Evolutionary conservation across 225 moss, liverwort and hornwort species (phyloP), one percentile per base, ranked within the genome.

Genomic region (Neckera pumila): DNA sequence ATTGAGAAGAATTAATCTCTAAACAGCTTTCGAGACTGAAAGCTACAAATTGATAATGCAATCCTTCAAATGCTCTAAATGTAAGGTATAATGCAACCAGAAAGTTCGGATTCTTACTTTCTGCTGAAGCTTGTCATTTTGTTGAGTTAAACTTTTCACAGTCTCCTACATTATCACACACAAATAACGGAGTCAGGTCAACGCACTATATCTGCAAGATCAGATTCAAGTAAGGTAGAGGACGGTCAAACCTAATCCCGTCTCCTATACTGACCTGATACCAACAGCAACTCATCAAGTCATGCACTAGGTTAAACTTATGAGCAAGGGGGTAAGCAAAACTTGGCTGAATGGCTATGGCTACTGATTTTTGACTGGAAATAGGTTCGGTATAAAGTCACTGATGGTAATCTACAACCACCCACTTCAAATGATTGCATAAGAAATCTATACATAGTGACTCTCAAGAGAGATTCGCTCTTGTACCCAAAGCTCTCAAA

Each of bases 51-150:
- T 83, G 77, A 81, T 20, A 84, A 61, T 75, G 62, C 69, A 74
- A 54, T 73, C 64, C 58, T 77, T 77, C 21, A 56, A 82, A 87
- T 57, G 69, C 49, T 70, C 77, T 77, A 58, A 85, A 38, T 34
- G 64, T 78, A 51, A 89, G 85, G 64, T 67, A 53, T 40, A 54
- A 42, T 22, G 79, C 42, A 80, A 84, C 34, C 84, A 89, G 63
- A 34, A 31, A 66, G 81, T 56, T 89, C 60, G 54, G n/a, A 72
- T 66, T 43, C 88, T 77, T 87, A 92, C 93, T 73, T 86, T 92
- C 51, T 82, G 42, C 31, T 92, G 91, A 86, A 93, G 88, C 67
- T 89, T 82, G 13, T 56, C 70, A 88, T 89, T 92, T 33, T 88
- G 54, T 74, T 45, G 86, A 53, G 66, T 45, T 53, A 93, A 86